Evolutionary conservation across 2,329 filamentous ascomycete species (phyloP).

Genomic region (Leptographium wingfieldii): DNA sequence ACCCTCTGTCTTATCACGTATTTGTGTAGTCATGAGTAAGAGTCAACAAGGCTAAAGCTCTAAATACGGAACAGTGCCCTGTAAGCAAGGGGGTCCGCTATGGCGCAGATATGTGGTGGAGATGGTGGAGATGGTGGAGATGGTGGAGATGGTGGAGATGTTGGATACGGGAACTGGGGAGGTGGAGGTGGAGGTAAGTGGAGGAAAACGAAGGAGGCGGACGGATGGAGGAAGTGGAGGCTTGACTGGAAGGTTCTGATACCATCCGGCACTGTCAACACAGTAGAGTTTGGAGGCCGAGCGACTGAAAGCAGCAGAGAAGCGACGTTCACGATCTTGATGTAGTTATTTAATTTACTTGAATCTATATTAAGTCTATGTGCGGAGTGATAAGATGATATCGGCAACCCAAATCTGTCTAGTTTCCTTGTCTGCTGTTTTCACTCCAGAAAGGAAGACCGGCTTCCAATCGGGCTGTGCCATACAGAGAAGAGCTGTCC

Average conservation of each 20-base stretch:
- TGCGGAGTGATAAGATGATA: background rate
- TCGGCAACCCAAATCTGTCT: background rate
- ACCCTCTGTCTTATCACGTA: no score
- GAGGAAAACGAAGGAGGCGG: background rate
- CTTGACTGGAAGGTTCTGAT: no score
- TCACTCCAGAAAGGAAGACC: slow-evolving; percentile 4
- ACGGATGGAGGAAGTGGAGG: background rate
- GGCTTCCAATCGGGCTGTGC: background rate
- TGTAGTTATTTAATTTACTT: background rate
- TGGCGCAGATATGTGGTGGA: background rate
- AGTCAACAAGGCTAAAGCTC: no score
- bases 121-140: background rate
- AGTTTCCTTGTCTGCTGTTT: slow-evolving; percentile 2
- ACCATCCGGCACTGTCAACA: no score
- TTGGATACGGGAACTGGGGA: background rate
- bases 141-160: background rate
- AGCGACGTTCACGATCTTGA: no score
- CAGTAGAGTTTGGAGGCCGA: no score
- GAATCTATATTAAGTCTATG: background rate
- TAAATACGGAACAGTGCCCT: background rate
- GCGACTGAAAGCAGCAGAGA: no score
- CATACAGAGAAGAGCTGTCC: slow-evolving; percentile 1
- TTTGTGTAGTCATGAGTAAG: no score
- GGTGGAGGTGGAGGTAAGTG: background rate
- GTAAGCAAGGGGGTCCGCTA: background rate